These are phyloP conservation scores for Amesomyces nigricolor DNA, from an alignment of 2,329 filamentous ascomycete species.

Conservation along the genomic window DNA sequence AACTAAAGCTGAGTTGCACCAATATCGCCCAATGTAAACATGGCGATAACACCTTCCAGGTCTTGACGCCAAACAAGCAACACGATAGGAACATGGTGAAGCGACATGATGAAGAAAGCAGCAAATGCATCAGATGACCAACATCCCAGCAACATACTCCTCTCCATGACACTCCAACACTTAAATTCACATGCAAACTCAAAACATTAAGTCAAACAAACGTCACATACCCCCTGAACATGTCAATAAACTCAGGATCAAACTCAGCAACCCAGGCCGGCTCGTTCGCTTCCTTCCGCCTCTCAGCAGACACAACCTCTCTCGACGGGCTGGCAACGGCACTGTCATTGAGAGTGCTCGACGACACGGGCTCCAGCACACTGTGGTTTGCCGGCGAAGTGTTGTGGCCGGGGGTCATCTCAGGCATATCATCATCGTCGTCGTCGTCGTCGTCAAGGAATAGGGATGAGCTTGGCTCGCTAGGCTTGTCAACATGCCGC, in stretches of 20 bases:
- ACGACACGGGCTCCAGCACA: not conserved
- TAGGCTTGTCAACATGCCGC: not conserved
- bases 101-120: no score
- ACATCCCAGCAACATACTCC: no score
- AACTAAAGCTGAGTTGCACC: no score
- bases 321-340: no score
- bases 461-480: not conserved
- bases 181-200: no score
- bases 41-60: no score
- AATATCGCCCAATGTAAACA: no score
- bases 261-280: slow-evolving; percentile 26
- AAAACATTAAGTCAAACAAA: no score
- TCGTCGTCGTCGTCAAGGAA: not conserved
- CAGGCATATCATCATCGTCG: not conserved
- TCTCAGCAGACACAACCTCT: fast-evolving
- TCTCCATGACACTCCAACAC: no score
- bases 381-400: not conserved
- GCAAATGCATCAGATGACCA: no score
- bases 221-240: slow-evolving; percentile 25
- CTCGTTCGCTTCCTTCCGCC: slow-evolving; percentile 8
- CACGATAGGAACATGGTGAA: no score
- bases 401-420: not conserved
- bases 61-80: no score
- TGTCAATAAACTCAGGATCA: slow-evolving; percentile 26
- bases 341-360: not conserved